phyloP scores from a whole-genome alignment of 495 filamentous ascomycete genomes.

The Talaromyces nanjingensis region DNA sequence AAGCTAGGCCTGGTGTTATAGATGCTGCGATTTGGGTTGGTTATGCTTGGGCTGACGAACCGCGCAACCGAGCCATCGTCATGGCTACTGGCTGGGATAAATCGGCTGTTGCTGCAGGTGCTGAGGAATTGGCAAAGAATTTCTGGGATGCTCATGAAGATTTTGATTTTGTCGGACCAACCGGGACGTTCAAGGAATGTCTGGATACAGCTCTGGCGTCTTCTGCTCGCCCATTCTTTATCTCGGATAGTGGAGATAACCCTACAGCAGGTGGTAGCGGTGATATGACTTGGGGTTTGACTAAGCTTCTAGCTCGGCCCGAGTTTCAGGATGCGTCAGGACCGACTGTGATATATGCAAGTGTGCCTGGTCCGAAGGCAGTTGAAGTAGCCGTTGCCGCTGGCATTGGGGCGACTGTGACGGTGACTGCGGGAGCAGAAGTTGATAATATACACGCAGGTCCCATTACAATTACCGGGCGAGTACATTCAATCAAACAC shows the following conservation, averaged over 20 bases:
- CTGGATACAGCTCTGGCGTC: slow-evolving; percentile 41
- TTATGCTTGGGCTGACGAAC: slow-evolving; percentile 55
- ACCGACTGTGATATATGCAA: slow-evolving; percentile 48
- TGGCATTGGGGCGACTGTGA: slow-evolving; percentile 43
- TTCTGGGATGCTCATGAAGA: slow-evolving; percentile 44
- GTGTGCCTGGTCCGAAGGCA: slow-evolving; percentile 45
- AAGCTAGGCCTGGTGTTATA: slow-evolving; percentile 31
- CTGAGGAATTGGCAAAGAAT: slow-evolving; percentile 36
- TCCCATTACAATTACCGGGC: slow-evolving; percentile 47
- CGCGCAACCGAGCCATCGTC: slow-evolving; percentile 45
- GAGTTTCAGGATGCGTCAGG: slow-evolving; percentile 36
- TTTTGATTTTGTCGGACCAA: slow-evolving; percentile 49
- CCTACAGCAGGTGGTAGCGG: slow-evolving; percentile 51
- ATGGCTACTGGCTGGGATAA: slow-evolving; percentile 47
- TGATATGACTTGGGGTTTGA: slow-evolving; percentile 48
- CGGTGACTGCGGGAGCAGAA: slow-evolving; percentile 48
- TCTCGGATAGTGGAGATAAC: slow-evolving; percentile 54
- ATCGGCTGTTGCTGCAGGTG: slow-evolving; percentile 24
- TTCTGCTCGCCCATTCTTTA: slow-evolving; percentile 43
- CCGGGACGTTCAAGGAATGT: slow-evolving; percentile 43
- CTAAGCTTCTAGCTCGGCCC: slow-evolving; percentile 36
- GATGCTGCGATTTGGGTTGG: slow-evolving; percentile 55
- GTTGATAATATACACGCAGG: slow-evolving; percentile 46
- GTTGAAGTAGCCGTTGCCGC: slow-evolving; percentile 37
- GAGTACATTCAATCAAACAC: slow-evolving; percentile 45